Conservation (phyloP, 2,329 filamentous ascomycete species). For the Microascus cirrosus region DNA sequence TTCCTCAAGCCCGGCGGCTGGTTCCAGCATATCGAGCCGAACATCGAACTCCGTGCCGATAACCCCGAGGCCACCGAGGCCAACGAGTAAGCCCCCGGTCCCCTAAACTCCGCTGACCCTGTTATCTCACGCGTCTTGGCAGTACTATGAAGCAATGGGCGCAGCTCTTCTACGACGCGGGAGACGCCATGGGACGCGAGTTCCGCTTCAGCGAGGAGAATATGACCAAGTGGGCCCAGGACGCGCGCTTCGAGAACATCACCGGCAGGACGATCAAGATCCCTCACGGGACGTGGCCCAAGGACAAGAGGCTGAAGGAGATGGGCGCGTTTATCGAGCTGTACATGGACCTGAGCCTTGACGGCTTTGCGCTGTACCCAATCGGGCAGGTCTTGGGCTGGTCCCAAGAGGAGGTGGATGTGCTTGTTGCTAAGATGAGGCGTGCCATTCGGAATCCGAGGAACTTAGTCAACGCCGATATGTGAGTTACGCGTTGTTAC, state of each 20-base stretch:
- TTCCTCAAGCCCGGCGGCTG: conserved; percentile 30
- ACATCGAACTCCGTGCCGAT: not conserved
- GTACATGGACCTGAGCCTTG: conserved; percentile 15
- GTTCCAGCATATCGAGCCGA: conserved; percentile 2
- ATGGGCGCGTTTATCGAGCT: conserved; percentile 21
- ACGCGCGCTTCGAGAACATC: conserved; percentile 29
- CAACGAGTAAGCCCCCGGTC: not conserved
- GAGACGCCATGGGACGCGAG: conserved; percentile 14
- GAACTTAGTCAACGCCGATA: not conserved
- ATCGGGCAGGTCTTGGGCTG: conserved; percentile 16
- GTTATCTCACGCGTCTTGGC: not conserved
- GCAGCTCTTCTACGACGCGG: conserved; percentile 14
- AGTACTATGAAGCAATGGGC: conserved; percentile 17
- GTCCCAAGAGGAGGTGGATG: conserved; percentile 12
- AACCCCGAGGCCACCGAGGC: not conserved
- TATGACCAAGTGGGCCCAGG: conserved; percentile 13
- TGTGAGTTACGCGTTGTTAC: not conserved
- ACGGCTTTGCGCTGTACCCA: conserved; percentile 16
- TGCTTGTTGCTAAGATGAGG: conserved; percentile 13
- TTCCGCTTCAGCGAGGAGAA: conserved; percentile 8
- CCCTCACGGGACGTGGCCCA: conserved; percentile 35
- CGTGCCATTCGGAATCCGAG: not conserved
- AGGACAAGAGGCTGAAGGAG: conserved; percentile 30
- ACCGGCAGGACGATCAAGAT: conserved; percentile 26
- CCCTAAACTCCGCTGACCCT: conserved; percentile 1